These are phyloP conservation scores for Candida multigemmis DNA, from an alignment of 805 yeast genomes.

Conservation along the genomic window DNA sequence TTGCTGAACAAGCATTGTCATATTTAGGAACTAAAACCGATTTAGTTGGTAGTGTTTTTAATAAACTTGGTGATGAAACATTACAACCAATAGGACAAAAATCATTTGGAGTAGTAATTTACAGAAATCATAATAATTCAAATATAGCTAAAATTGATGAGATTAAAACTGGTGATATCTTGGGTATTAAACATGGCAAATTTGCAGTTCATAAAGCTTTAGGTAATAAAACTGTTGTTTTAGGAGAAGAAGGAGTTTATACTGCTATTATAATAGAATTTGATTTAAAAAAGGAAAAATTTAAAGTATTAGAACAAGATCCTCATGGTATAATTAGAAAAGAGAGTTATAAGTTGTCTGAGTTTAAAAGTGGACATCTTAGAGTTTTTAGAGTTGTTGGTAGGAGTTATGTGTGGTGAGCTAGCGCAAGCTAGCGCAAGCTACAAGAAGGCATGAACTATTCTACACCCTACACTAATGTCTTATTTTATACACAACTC, in stretches of 20 bases:
- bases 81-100: conserved; percentile 55
- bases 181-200: conserved; percentile 66
- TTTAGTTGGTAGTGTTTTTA: conserved; percentile 15
- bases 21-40: conserved; percentile 8
- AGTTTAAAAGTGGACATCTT: conserved; percentile 70
- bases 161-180: conserved; percentile 75
- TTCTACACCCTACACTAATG: too few species aligned
- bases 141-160: conserved; percentile 46
- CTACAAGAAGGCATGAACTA: too few species aligned
- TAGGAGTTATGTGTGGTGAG: conserved; percentile 65
- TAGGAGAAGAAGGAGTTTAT: conserved; percentile 43
- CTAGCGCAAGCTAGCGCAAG: too few species aligned
- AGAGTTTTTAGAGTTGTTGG: conserved; percentile 76
- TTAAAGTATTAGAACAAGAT: conserved; percentile 57
- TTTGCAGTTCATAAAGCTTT: conserved; percentile 62
- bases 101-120: conserved; percentile 68
- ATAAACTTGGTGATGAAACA: conserved; percentile 10
- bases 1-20: too few species aligned
- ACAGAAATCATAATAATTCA: conserved; percentile 34
- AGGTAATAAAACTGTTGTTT: conserved; percentile 30
- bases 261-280: conserved; percentile 62
- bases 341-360: conserved; percentile 58
- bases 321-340: conserved; percentile 42
- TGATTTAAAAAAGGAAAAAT: conserved; percentile 64
- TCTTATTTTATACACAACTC: too few species aligned